A percentile compares a stretch with the other conserved stretches of the same genome.
These are phyloP conservation scores for Turritis glabra DNA, from an alignment of 345 rosid species.

Conservation along the genomic window DNA sequence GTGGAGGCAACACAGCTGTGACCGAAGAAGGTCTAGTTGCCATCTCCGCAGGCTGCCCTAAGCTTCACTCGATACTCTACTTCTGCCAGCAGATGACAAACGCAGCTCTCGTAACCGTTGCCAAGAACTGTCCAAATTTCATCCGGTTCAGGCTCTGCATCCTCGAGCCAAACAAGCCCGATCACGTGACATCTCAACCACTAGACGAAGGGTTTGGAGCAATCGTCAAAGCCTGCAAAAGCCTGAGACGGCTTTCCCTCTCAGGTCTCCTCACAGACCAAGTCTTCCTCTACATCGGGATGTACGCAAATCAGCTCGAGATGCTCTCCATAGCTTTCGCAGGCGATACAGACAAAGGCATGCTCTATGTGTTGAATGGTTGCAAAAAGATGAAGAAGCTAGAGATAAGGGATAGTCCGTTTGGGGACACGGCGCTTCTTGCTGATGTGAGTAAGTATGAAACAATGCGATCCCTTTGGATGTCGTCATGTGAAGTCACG, in stretches of 20 bases:
- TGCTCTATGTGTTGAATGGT: conserved; percentile 84
- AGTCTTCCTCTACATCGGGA: conserved; percentile 84
- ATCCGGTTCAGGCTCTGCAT: conserved; percentile 78
- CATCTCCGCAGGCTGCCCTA: conserved; percentile 78
- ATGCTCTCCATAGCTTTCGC: conserved; percentile 98
- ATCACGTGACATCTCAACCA: conserved; percentile 65
- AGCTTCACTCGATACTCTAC: conserved; percentile 82
- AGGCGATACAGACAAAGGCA: conserved; percentile 81
- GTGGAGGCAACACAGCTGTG: conserved; percentile 61
- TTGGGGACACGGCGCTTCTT: conserved; percentile 81
- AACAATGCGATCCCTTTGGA: conserved; percentile 99
- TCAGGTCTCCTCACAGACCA: conserved; percentile 78
- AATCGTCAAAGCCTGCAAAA: conserved; percentile 75
- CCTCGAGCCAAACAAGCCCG: conserved; percentile 75
- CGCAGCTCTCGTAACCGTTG: conserved; percentile 80
- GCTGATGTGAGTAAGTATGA: conserved; percentile 88
- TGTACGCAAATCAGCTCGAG: conserved; percentile 79
- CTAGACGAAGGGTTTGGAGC: conserved; percentile 99
- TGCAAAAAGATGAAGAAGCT: conserved; percentile 88
- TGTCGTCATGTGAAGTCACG: conserved; percentile 95
- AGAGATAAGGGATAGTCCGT: conserved; percentile 89
- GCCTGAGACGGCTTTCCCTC: conserved; percentile 68
- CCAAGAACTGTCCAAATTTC: conserved; percentile 83
- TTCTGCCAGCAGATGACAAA: conserved; percentile 98
- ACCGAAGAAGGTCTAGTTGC: conserved; percentile 93